These are phyloP conservation scores for Colletotrichum sp. DNA, from an alignment of 2,329 filamentous ascomycete species.

Conservation along the genomic window DNA sequence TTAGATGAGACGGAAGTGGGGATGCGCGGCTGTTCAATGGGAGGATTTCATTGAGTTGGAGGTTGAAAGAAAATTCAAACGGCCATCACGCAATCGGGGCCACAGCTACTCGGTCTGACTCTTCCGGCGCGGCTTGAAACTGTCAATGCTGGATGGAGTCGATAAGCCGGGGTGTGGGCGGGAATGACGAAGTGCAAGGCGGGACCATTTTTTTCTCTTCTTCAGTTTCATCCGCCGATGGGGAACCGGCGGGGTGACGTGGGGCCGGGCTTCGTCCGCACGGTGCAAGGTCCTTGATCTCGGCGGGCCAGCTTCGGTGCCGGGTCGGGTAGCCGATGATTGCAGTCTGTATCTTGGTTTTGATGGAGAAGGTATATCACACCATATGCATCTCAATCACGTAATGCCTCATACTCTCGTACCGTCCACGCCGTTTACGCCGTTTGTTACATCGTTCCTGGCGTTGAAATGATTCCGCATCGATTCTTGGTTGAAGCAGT, in stretches of 20 bases:
- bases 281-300: background rate
- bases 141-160: background rate
- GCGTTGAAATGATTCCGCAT: background rate
- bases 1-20: background rate
- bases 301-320: background rate
- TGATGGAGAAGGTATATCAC: background rate
- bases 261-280: background rate
- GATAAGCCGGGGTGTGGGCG: background rate
- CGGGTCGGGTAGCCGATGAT: background rate
- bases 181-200: background rate
- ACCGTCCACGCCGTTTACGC: background rate
- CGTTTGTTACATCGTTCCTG: background rate
- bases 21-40: background rate
- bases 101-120: background rate
- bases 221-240: background rate
- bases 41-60: background rate
- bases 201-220: background rate
- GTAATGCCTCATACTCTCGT: background rate
- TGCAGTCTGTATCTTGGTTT: background rate
- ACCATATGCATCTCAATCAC: slow-evolving; percentile 2
- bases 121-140: background rate
- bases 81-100: background rate
- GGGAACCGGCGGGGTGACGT: background rate
- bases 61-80: background rate
- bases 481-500: background rate